Evolutionary conservation across 495 filamentous ascomycete species (phyloP), one percentile per base, ranked within the genome.

Genomic region (Durotheca rogersii): DNA sequence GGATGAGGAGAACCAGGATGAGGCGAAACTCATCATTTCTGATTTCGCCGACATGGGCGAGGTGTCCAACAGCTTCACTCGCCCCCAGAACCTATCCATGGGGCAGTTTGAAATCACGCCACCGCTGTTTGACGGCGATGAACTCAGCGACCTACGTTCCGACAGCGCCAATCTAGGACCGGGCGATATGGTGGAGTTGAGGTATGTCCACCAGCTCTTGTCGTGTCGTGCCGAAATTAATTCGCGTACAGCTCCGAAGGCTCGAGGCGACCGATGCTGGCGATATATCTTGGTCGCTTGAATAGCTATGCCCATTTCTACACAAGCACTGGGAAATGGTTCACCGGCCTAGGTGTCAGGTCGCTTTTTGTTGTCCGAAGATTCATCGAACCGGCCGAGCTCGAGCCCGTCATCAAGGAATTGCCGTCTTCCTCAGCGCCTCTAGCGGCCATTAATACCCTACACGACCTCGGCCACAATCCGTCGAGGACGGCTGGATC

Each of bases 121-220:
- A 30, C 42, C 67, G 7, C 12, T 69, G 23, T 72, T 69, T 35
- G 63, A 65, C 45, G 62, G 62, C 17, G 71, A 71, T 47, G 71
- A 71, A 33, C 32, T 72, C 11, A 62, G 67, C 11, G 70, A 78
- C 56, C 46, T 70, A 12, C 57, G 67, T 17, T 53, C 51, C 27
- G 62, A 64, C 9, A 58, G 62, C 43, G 53, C 64, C 10, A 56
- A 46, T 29, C 67, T 93, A 10, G 68, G 81, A 20, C 76, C 81
- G 6, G 90, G 90, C 9, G 90, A 94, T 62, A 64, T 94, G 46
- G 80, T 91, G 2, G 87, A 86, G 49, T 53, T 90, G 6, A 53
- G 53, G 80, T 84, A 72, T 41, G 72, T 58, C 15, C 9, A 2
- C 20, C 35, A n/a, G n/a, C 15, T 48, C 6, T 19, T 30, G 39